A percentile compares a stretch with the other conserved stretches of the same genome.
Evolutionary conservation across 1,284 basidiomycete genomes (phyloP).

Genomic region (Amylostereum areolatum): DNA sequence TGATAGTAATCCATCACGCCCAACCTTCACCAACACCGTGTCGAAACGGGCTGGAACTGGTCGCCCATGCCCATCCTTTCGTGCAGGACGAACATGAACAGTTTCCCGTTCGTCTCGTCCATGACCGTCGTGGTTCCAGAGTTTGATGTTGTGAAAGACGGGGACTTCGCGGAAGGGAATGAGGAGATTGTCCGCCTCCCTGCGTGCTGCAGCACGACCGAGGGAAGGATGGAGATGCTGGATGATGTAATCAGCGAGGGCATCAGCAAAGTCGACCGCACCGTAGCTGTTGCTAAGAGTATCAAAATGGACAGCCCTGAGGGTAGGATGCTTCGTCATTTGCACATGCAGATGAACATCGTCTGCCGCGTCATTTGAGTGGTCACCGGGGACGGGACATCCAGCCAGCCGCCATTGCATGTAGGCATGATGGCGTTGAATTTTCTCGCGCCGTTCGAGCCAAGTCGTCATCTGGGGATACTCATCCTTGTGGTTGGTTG

Average conservation of each 20-base stretch:
- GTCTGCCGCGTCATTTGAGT: neutral
- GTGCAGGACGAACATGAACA: slow-evolving; percentile 16
- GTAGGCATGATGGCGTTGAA: slow-evolving; percentile 4
- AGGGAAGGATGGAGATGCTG: neutral
- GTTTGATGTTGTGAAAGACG: slow-evolving; percentile 22
- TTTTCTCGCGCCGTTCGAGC: slow-evolving; percentile 24
- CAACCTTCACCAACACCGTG: neutral
- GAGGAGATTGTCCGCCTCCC: neutral
- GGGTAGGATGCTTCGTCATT: neutral
- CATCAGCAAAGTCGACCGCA: neutral
- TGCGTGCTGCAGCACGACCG: neutral
- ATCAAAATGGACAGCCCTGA: neutral
- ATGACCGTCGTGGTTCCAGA: neutral
- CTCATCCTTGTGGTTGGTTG: slow-evolving; percentile 25
- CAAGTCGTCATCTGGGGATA: slow-evolving; percentile 27
- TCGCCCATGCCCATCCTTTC: slow-evolving; percentile 7
- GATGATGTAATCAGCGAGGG: neutral
- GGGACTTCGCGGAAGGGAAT: slow-evolving; percentile 14
- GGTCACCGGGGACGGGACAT: slow-evolving; percentile 10
- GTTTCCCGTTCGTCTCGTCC: slow-evolving; percentile 10
- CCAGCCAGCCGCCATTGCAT: neutral
- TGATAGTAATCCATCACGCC: neutral
- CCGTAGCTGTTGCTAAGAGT: neutral
- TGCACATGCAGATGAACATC: neutral
- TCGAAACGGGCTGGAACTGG: neutral